Evolutionary conservation across 371 early-diverging fungal species (phyloP).

Genomic region (Syncephalastrum sp.): DNA sequence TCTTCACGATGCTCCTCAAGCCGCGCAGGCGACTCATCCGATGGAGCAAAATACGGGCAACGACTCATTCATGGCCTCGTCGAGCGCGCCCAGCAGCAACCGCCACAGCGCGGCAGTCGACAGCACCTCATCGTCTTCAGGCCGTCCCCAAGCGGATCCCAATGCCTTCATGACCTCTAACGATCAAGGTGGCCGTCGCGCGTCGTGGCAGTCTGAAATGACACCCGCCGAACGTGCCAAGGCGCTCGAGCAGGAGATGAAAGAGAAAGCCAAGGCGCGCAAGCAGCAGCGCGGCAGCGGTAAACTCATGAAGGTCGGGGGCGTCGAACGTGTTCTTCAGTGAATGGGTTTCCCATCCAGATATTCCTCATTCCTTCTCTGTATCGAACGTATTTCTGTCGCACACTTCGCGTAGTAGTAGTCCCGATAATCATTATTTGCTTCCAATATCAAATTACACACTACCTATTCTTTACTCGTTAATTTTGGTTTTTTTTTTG

Average conservation of each 20-base stretch:
- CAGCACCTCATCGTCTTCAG: background rate
- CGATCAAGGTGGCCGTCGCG: background rate
- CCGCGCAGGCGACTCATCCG: no score
- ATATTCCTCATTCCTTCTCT: no score
- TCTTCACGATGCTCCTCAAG: no score
- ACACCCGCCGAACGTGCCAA: conserved; percentile 31
- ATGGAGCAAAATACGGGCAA: no score
- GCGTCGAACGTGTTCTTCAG: no score
- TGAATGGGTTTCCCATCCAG: no score
- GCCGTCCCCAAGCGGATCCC: conserved; percentile 22
- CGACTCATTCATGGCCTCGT: conserved; percentile 2
- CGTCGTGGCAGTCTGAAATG: conserved; percentile 23
- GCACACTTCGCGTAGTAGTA: no score
- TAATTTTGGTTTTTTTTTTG: no score
- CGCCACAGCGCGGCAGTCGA: background rate
- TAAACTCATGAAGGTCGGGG: conserved; percentile 23
- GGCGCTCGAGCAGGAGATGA: conserved; percentile 27
- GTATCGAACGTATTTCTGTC: no score
- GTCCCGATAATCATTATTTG: no score
- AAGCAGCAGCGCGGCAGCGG: conserved; percentile 5
- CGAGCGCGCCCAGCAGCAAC: conserved; percentile 3
- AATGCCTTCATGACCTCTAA: conserved; percentile 24
- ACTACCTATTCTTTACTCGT: no score
- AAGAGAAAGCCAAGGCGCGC: conserved; percentile 11
- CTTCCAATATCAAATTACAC: no score